Base-by-base conservation (phyloP, 768 basidiomycete genomes). In the Panaeolus papilionaceus region DNA sequence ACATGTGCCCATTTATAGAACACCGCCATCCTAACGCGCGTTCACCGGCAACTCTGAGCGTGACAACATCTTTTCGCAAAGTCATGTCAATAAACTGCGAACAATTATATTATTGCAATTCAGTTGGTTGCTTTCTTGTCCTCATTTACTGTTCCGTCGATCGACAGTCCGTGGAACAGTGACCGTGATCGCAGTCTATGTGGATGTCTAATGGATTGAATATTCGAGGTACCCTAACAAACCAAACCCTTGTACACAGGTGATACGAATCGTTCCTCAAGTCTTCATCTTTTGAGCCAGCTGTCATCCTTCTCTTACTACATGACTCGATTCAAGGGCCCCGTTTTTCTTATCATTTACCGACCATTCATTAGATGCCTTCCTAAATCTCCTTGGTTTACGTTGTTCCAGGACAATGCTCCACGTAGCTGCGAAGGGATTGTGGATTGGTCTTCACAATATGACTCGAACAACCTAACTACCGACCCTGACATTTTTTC, bases 201-300 rank as follows among this genome's bases (percentile, higher is more conserved):
- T 58, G 28, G 26, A 51, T 26, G 49, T 28, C 23, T 23, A 8
- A 47, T 10, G 11, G 45, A 47, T 33, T 11, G 26, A 58, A 58
- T 58, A 28, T 44, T 44, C 42, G 42, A 44, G 42, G 16, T 10
- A 28, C 14, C 16, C 8, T 33, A 33, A 33, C 33, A 33, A 33
- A 33, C 33, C 33, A 33, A 33, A 33, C 33, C 33, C 33, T 33
- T 33, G 33, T 33, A 33, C 33, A 33, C 33, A 33, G 33, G 54
- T 58, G 54, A 58, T 58, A 58, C 54, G 54, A 28, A 58, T 58
- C 54, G 54, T 58, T 58, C 54, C 54, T 18, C 54, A 2, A 16
- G 26, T 1, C 33, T 37, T 11, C 26, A 37, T 37, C 14, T n/a
- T 58, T 14, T 4, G 14, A 37, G 54, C 6, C 28, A 33, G 26